Evolutionary conservation across 352 stramenopile genomes (phyloP).

Genomic region (Globisporangium polare): DNA sequence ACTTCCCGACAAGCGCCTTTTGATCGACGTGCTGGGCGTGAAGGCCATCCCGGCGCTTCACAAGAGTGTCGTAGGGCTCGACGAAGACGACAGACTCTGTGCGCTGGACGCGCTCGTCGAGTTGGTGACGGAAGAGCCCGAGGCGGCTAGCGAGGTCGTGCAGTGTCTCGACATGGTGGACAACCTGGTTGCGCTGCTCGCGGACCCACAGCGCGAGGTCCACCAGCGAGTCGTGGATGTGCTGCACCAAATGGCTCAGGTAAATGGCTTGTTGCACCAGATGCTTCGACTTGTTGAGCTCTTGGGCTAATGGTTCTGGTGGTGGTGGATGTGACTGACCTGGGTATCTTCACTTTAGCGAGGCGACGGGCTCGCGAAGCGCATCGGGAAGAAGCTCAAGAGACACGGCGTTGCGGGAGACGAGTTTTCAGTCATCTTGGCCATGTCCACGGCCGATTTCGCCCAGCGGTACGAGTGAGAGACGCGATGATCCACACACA

Average conservation of each 20-base stretch:
- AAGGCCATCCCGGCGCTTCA: constrained; percentile 44
- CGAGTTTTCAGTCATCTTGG: constrained; percentile 23
- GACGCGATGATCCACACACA: not conserved
- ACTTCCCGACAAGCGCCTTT: constrained; percentile 27
- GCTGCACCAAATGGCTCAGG: constrained; percentile 24
- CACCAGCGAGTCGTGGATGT: constrained; percentile 21
- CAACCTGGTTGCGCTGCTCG: constrained; percentile 31
- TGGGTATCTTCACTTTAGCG: not conserved
- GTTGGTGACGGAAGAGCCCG: constrained; percentile 23
- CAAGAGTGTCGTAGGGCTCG: constrained; percentile 29
- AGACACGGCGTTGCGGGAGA: constrained; percentile 18
- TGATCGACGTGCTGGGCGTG: constrained; percentile 54
- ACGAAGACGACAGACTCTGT: constrained; percentile 43
- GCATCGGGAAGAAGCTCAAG: constrained; percentile 30
- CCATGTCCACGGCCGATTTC: not conserved
- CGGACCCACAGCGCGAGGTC: constrained; percentile 19
- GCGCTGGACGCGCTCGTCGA: constrained; percentile 34
- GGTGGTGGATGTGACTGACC: not conserved
- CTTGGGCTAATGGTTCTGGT: not conserved
- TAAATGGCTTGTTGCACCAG: not conserved
- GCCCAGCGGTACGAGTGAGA: not conserved
- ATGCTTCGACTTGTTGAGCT: not conserved
- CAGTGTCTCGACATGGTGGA: constrained; percentile 55
- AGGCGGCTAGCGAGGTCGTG: constrained; percentile 31
- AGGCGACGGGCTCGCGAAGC: constrained; percentile 22